Base-by-base conservation (phyloP, 2,329 filamentous ascomycete species). In the Colletotrichum spinosum region DNA sequence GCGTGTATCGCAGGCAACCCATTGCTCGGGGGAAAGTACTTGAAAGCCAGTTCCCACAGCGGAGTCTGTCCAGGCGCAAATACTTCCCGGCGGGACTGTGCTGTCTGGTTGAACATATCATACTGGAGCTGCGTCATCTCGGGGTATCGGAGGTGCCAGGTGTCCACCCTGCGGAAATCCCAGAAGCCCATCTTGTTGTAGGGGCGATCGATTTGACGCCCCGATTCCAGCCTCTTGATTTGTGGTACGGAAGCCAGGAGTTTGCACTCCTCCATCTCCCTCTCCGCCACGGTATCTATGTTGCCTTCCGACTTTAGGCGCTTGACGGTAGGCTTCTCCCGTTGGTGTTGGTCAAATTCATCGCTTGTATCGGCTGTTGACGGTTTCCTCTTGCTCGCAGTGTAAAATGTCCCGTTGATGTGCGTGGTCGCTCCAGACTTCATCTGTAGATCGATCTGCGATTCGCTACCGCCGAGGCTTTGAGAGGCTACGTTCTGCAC, bases 111-210 rank as follows among this genome's bases (percentile, higher is more conserved):
- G 73, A 88, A 89, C 2, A 83, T 84, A 39, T 84, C 81, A 60
- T 84, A 83, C 67, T 90, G 87, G 7, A 86, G 77, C 60, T 86
- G 82, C 0, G 84, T 88, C 86, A 90, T 89, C 67, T 88, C 84
- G 0, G 88, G 88, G 69, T 90, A 90, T 55, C 85, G 74, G 4
- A 88, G 78, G 68, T 90, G 88, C 82, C 87, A 88, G 1, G 85
- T 88, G 17, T 72, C 77, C 60, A 78, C 89, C 83, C 4, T 78
- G 76, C 51, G 25, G 25, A 25, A 25, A 25, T 84, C 81, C 88
- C 88, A 90, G 70, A 85, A 90, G 1, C 80, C 80, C 7, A 78
- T 80, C 68, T 89, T 88, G 69, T 82, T 79, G 11, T 88, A 81
- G 4, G 85, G 84, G 17, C 80, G 77, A 69, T 90, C 86, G 45